Percentiles rank a stretch among this genome's conserved stretches.
These are phyloP conservation scores for Corynespora cassiicola DNA, from an alignment of 2,329 filamentous ascomycete species.

Conservation along the genomic window DNA sequence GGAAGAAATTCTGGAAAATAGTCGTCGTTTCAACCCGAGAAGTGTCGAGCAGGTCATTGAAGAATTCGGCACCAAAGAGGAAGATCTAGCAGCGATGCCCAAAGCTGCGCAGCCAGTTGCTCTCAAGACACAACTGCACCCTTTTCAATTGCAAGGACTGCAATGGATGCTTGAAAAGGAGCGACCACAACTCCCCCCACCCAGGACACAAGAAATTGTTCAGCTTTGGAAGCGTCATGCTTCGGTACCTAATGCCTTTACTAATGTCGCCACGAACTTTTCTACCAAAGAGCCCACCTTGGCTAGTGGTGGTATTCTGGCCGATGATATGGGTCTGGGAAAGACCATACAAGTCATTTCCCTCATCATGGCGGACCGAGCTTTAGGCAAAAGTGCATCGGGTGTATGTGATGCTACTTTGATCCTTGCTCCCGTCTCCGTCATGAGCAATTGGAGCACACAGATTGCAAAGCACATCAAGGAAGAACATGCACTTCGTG, in stretches of 20 bases:
- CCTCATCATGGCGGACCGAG: constrained; percentile 68
- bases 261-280: constrained; percentile 76
- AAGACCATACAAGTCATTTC: constrained; percentile 90
- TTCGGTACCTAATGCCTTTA: constrained; percentile 55
- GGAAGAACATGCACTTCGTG: constrained; percentile 65
- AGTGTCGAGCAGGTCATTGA: constrained; percentile 71
- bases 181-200: constrained; percentile 67
- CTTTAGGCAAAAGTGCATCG: constrained; percentile 24
- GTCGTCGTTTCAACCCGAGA: constrained; percentile 72
- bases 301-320: constrained; percentile 82
- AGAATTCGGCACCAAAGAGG: constrained; percentile 74
- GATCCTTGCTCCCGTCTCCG: constrained; percentile 80
- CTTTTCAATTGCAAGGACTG: constrained; percentile 79
- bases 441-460: constrained; percentile 90
- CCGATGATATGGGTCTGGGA: constrained; percentile 91
- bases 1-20: constrained; percentile 69
- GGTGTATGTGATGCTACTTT: constrained; percentile 65
- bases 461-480: constrained; percentile 78
- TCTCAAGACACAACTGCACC: constrained; percentile 72
- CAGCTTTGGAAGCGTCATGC: constrained; percentile 76
- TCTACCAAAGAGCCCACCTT: constrained; percentile 67
- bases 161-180: constrained; percentile 84
- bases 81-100: constrained; percentile 72
- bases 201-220: constrained; percentile 66
- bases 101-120: constrained; percentile 71